These are phyloP conservation scores for Yarrowia sp. DNA, from an alignment of 805 yeast species.

Conservation along the genomic window DNA sequence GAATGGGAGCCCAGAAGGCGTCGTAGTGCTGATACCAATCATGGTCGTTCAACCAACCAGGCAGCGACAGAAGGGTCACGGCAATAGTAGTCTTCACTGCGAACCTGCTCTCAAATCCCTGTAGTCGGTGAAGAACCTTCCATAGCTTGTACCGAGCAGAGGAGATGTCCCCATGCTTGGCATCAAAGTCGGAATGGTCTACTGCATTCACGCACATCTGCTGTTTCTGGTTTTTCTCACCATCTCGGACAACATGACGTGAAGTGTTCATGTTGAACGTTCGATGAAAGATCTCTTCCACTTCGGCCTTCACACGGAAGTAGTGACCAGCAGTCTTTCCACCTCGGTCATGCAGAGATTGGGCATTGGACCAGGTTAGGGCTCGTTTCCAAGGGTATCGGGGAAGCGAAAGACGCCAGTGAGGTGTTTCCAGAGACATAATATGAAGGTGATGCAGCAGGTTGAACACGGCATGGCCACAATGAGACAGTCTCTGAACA, in stretches of 20 bases:
- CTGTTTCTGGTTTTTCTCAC: neutral
- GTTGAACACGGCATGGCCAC: conserved; percentile 33
- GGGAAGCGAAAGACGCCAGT: conserved; percentile 42
- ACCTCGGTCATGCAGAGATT: conserved; percentile 48
- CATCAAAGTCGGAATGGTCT: conserved; percentile 17
- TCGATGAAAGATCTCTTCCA: conserved; percentile 46
- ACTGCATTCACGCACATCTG: conserved; percentile 31
- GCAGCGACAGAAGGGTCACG: conserved; percentile 42
- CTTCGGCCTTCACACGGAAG: conserved; percentile 44
- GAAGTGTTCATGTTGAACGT: conserved; percentile 47
- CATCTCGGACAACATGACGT: conserved; percentile 22
- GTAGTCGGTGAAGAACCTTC: conserved; percentile 38
- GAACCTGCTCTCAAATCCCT: conserved; percentile 44
- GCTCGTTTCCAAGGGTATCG: conserved; percentile 44
- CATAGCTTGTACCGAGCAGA: conserved; percentile 42
- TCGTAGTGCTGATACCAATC: conserved; percentile 47
- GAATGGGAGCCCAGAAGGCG: conserved; percentile 45
- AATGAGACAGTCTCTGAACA: conserved; percentile 21
- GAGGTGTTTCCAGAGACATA: conserved; percentile 27
- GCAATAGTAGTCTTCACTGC: conserved; percentile 44
- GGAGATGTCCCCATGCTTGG: conserved; percentile 5
- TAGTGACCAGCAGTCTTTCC: conserved; percentile 45
- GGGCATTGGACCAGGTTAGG: conserved; percentile 43
- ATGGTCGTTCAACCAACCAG: conserved; percentile 42
- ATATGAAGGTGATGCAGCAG: conserved; percentile 27